These are phyloP conservation scores for Nakazawaea populi DNA, from an alignment of 805 yeast species.

Conservation along the genomic window DNA sequence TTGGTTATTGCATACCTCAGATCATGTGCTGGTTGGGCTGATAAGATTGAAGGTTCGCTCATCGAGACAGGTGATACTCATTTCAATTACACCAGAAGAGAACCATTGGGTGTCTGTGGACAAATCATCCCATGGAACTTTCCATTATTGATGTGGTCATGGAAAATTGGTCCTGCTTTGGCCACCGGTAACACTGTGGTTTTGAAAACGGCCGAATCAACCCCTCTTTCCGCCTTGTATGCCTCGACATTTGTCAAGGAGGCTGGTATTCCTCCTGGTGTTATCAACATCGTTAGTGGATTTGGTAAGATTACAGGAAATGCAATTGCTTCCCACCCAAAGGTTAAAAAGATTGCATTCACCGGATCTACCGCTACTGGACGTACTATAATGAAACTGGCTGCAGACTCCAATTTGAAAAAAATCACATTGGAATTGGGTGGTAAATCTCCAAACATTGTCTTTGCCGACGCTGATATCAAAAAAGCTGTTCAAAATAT, in stretches of 20 bases:
- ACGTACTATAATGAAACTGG: slow-evolving; percentile 63
- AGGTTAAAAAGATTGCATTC: slow-evolving; percentile 85
- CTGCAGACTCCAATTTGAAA: slow-evolving; percentile 65
- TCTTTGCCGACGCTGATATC: slow-evolving; percentile 70
- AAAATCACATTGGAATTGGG: slow-evolving; percentile 82
- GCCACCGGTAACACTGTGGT: slow-evolving; percentile 89
- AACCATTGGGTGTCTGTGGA: slow-evolving; percentile 93
- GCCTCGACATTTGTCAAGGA: slow-evolving; percentile 63
- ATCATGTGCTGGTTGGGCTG: slow-evolving; percentile 90
- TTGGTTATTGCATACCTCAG: slow-evolving; percentile 65
- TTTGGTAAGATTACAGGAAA: slow-evolving; percentile 82
- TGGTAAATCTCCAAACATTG: slow-evolving; percentile 86
- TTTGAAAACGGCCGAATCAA: slow-evolving; percentile 85
- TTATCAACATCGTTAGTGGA: slow-evolving; percentile 81
- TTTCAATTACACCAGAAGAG: slow-evolving; percentile 75
- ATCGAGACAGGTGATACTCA: slow-evolving; percentile 71
- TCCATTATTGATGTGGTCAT: slow-evolving; percentile 88
- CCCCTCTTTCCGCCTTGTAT: slow-evolving; percentile 83
- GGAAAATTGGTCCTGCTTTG: slow-evolving; percentile 92
- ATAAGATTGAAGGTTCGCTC: slow-evolving; percentile 72
- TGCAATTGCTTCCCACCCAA: slow-evolving; percentile 71
- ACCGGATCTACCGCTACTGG: slow-evolving; percentile 93
- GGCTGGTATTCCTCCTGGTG: slow-evolving; percentile 92
- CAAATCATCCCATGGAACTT: slow-evolving; percentile 97
- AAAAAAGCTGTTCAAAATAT: slow-evolving; percentile 60